phyloP scores from a whole-genome alignment of 2,329 filamentous ascomycete species.

The Xylariales sp. region DNA sequence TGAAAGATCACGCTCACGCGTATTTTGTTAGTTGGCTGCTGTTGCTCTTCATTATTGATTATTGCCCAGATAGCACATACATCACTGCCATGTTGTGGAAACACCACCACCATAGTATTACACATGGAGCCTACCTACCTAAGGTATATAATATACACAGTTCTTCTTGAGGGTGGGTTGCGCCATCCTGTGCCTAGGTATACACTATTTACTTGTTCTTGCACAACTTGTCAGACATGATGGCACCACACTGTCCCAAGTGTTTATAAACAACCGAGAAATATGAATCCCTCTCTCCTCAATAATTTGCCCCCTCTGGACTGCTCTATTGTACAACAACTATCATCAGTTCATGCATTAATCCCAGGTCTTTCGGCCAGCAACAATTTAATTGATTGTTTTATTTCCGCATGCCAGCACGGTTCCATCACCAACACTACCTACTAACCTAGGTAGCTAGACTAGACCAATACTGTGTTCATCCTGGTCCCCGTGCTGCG shows the following conservation, averaged over 20 bases:
- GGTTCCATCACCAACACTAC: neutral
- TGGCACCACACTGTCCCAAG: slow-evolving; percentile 4
- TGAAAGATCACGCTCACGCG: slow-evolving; percentile 22
- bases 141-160: too few relatives aligned
- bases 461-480: slow-evolving; percentile 9
- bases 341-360: slow-evolving; percentile 36
- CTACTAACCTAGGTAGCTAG: neutral
- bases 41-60: neutral
- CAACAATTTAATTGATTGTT: slow-evolving; percentile 35
- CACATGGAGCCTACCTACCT: too few relatives aligned
- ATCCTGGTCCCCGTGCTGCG: slow-evolving; percentile 36
- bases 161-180: too few relatives aligned
- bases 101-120: neutral
- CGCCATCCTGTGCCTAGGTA: neutral
- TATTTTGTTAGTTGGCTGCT: slow-evolving; percentile 3
- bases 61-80: neutral
- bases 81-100: neutral
- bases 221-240: slow-evolving; percentile 18
- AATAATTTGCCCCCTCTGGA: neutral
- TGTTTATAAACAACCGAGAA: slow-evolving; percentile 24
- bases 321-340: slow-evolving; percentile 3
- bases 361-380: slow-evolving; percentile 33
- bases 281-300: neutral
- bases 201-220: too few relatives aligned
- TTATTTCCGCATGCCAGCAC: slow-evolving; percentile 8